These are phyloP conservation scores for Eucalyptus paniculata DNA, from an alignment of 345 rosid species.

Conservation along the genomic window DNA sequence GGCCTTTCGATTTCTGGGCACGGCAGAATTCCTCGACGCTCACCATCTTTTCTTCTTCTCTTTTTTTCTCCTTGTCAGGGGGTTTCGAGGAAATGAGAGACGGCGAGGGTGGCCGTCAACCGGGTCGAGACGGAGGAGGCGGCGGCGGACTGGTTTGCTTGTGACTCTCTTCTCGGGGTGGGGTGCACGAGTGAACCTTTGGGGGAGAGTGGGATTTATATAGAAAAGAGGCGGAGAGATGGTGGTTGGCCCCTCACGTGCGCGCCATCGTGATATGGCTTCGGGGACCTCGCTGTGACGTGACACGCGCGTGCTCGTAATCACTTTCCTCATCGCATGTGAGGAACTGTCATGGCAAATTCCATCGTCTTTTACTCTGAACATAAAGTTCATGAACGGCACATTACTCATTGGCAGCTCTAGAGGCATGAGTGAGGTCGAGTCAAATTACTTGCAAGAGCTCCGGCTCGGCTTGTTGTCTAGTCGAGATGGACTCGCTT, in stretches of 20 bases:
- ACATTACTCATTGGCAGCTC: neutral
- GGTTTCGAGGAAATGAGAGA: neutral
- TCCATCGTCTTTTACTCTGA: neutral
- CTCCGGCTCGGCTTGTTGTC: neutral
- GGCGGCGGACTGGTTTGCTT: neutral
- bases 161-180: neutral
- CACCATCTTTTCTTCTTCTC: constrained; percentile 10
- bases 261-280: neutral
- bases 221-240: neutral
- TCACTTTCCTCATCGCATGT: neutral
- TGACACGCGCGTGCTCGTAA: neutral
- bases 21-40: constrained; percentile 22
- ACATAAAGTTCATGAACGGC: neutral
- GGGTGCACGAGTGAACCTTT: neutral
- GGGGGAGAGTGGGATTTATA: neutral
- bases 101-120: neutral
- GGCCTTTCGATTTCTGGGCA: constrained; percentile 32
- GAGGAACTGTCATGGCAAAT: neutral
- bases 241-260: neutral
- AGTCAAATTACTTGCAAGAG: neutral
- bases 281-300: neutral
- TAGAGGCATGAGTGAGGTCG: neutral
- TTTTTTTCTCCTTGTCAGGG: neutral
- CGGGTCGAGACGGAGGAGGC: neutral
- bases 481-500: neutral